A percentile compares a stretch with the other conserved stretches of the same genome.
phyloP scores from a whole-genome alignment of 768 basidiomycete genomes.

The Mycena alexandri region DNA sequence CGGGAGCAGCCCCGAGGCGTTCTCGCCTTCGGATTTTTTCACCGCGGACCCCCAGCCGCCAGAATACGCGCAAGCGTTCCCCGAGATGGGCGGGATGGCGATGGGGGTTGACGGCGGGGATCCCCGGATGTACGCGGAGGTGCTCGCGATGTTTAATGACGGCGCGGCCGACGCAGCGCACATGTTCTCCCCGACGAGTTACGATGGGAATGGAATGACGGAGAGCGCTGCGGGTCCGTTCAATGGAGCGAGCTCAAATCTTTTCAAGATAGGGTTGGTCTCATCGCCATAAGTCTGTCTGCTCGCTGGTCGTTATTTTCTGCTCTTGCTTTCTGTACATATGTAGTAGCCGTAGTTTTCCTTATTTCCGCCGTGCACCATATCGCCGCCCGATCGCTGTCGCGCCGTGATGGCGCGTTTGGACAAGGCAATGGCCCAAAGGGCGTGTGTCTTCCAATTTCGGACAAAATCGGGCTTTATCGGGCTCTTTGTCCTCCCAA shows the following conservation, averaged over 20 bases:
- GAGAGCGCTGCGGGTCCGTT: slow-evolving; percentile 13
- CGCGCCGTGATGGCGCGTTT: not conserved
- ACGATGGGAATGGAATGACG: slow-evolving; percentile 20
- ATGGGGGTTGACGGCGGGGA: slow-evolving; percentile 52
- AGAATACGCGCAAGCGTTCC: slow-evolving; percentile 43
- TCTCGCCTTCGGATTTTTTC: slow-evolving; percentile 76
- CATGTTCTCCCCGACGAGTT: slow-evolving; percentile 36
- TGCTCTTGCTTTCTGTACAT: slow-evolving; percentile 2
- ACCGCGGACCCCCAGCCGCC: slow-evolving; percentile 51
- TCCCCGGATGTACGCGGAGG: slow-evolving; percentile 66
- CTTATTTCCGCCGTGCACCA: slow-evolving; percentile 1
- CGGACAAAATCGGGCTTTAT: too few relatives aligned
- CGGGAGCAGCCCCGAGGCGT: slow-evolving; percentile 71
- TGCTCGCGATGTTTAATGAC: slow-evolving; percentile 73
- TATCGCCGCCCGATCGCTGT: not conserved
- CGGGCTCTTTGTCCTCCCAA: too few relatives aligned
- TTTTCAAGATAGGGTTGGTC: slow-evolving; percentile 17
- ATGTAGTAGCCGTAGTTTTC: not conserved
- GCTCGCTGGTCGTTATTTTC: too few relatives aligned
- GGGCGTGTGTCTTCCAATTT: too few relatives aligned
- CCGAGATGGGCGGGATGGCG: slow-evolving; percentile 41
- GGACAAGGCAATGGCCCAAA: not conserved
- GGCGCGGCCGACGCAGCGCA: slow-evolving; percentile 55
- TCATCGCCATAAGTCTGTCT: slow-evolving; percentile 18
- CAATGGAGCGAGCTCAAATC: not conserved